These are phyloP conservation scores for Cutaneotrichosporon dermatis DNA, from an alignment of 1,284 basidiomycete genomes.

Conservation along the genomic window DNA sequence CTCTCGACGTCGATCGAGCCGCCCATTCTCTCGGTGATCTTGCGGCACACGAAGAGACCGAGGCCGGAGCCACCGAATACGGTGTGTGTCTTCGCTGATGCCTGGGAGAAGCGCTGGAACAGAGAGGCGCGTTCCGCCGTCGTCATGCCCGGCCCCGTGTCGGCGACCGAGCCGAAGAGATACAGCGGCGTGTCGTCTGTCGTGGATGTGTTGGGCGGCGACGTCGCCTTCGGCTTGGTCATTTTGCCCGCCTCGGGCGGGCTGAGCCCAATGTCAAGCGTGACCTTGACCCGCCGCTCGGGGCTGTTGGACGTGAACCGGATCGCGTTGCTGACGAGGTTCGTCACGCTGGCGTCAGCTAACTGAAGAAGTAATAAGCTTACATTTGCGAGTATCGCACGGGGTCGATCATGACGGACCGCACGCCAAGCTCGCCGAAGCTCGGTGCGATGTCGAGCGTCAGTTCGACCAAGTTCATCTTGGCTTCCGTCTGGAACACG, in stretches of 20 bases:
- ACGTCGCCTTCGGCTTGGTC: background rate
- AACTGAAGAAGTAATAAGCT: background rate
- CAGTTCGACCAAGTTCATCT: conserved; percentile 35
- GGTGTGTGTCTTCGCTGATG: conserved; percentile 24
- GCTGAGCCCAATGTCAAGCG: conserved; percentile 19
- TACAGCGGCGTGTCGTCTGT: conserved; percentile 12
- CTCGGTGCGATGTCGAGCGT: conserved; percentile 2
- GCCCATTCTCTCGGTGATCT: conserved; percentile 29
- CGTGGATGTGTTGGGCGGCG: background rate
- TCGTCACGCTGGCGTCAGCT: conserved; percentile 16
- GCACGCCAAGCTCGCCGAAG: conserved; percentile 9
- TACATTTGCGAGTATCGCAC: conserved; percentile 27
- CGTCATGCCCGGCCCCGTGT: conserved; percentile 33
- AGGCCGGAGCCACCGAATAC: conserved; percentile 34
- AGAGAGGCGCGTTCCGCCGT: conserved; percentile 22
- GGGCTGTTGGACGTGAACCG: conserved; percentile 21
- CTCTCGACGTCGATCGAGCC: conserved; percentile 28
- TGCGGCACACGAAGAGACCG: conserved; percentile 32
- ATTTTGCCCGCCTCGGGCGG: conserved; percentile 19
- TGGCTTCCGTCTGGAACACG: conserved; percentile 40
- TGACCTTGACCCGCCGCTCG: conserved; percentile 4
- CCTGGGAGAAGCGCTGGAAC: conserved; percentile 32
- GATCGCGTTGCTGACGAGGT: conserved; percentile 28
- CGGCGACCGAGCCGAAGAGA: conserved; percentile 18
- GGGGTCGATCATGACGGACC: conserved; percentile 23